These are phyloP conservation scores for Phycomyces blakesleeanus DNA, from an alignment of 192 early-diverging fungal genomes.

Conservation along the genomic window DNA sequence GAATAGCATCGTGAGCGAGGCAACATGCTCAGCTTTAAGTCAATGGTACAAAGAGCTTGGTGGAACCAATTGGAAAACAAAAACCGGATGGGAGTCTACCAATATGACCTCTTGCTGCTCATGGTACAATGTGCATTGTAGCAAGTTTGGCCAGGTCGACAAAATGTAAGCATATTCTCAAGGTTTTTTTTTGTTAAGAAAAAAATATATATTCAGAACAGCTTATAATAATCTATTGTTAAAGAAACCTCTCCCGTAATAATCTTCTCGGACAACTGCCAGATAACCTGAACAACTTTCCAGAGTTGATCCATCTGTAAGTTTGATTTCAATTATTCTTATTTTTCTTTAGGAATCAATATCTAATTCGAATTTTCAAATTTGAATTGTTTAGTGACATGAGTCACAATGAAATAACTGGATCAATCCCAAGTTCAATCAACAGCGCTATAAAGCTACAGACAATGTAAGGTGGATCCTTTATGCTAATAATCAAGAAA, in stretches of 20 bases:
- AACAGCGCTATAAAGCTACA: slow-evolving; percentile 5
- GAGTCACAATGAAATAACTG: slow-evolving; percentile 30
- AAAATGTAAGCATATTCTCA: neutral
- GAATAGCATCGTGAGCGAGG: slow-evolving; percentile 5
- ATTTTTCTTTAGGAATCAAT: neutral
- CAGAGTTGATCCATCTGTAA: slow-evolving; percentile 25
- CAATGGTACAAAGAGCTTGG: neutral
- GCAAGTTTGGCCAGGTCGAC: neutral
- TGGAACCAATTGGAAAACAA: neutral
- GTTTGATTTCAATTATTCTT: neutral
- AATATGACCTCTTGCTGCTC: neutral
- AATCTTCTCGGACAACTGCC: slow-evolving; percentile 29
- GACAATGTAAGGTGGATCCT: slow-evolving; percentile 14
- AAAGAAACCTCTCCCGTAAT: slow-evolving; percentile 25
- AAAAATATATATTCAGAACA: neutral
- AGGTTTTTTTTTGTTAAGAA: too few relatives aligned
- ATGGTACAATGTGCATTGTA: neutral
- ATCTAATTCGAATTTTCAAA: neutral
- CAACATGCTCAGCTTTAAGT: neutral
- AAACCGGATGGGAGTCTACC: neutral
- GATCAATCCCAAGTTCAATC: slow-evolving; percentile 20
- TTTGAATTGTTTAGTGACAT: slow-evolving; percentile 13
- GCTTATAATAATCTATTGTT: neutral
- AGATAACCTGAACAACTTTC: slow-evolving; percentile 21
- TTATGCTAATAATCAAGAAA: neutral